Evolutionary conservation across 2,329 filamentous ascomycete genomes (phyloP), one percentile per base, ranked within the genome.

Genomic region (Tolypocladium tropicale): DNA sequence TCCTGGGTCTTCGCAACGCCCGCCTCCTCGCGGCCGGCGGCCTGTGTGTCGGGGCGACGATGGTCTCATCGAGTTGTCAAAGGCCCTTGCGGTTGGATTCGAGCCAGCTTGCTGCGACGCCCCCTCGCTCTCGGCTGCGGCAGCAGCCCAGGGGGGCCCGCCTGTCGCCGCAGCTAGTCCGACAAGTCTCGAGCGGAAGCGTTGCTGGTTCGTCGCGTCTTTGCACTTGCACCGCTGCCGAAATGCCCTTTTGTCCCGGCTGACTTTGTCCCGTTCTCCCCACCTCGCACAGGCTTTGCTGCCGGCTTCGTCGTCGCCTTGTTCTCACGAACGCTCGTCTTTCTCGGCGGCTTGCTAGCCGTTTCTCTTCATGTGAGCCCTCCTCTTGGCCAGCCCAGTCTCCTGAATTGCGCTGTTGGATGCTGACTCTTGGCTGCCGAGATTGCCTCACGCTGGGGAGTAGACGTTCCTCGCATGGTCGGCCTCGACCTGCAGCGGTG

Each of bases 271-370:
- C 28, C 28, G 6, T 12, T 10, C 46, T 49, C 11, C 16, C 25
- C 25, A n/a, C 21, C 18, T 16, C 3, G 18, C 32, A 4, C 55
- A 86, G 84, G 85, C 21, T 81, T 88, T 55, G 63, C 79, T n/a
- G 71, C 78, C 3, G 87, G 87, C 1, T 63, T 92, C 34, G 72
- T 85, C 0, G 77, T 91, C 30, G 83, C 84, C 57, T 74, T 86
- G 18, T 90, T 92, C 68, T 90, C 86, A 10, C 83, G 82, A 65
- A 82, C 85, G 1, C 72, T 92, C 52, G 85, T 86, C 1, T 64
- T 91, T 18, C 68, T 92, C 23, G 72, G 88, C 23, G 87, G 88
- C 0, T 65, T 89, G 14, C 70, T 84, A 11, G 79, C 89, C 28
- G 74, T 88, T 16, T 75, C 81, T 33, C 65, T 87, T 18, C 83